Evolutionary conservation across 73 alveolate genomes (phyloP).

Genomic region (Tetrahymena thermophila): DNA sequence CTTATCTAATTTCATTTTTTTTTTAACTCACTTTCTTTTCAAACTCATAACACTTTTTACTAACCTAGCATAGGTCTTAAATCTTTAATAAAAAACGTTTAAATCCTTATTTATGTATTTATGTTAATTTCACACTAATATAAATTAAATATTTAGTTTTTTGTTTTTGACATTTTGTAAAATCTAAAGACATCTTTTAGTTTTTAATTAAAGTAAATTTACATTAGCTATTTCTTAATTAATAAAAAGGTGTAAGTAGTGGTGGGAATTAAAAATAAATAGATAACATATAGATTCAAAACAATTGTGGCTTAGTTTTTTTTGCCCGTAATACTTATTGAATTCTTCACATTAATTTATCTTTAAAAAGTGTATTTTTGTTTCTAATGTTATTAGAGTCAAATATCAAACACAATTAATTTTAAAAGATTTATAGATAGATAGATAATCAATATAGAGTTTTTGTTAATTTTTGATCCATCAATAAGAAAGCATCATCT

Average conservation of each 20-base stretch:
- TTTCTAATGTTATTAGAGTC: neutral
- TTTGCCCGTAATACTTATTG: neutral
- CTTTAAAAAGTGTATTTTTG: neutral
- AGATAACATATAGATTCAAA: neutral
- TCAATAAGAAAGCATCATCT: too few relatives aligned
- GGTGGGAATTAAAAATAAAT: neutral
- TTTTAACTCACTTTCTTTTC: neutral
- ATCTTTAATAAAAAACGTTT: too few relatives aligned
- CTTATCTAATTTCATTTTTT: neutral
- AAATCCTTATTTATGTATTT: too few relatives aligned
- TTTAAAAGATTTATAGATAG: too few relatives aligned
- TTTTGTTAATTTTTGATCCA: neutral
- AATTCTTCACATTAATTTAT: neutral
- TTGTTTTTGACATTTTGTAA: neutral
- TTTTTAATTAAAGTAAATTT: neutral
- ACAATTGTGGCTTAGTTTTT: neutral
- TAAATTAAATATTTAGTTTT: too few relatives aligned
- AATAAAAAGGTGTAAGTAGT: neutral
- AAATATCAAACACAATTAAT: too few relatives aligned
- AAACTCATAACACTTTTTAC: neutral
- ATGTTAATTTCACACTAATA: neutral
- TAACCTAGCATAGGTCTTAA: neutral
- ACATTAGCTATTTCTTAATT: neutral
- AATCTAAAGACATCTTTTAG: neutral
- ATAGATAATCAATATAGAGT: neutral